Conservation (phyloP, 148 eudicot genomes). For the Agrostemma githago region DNA sequence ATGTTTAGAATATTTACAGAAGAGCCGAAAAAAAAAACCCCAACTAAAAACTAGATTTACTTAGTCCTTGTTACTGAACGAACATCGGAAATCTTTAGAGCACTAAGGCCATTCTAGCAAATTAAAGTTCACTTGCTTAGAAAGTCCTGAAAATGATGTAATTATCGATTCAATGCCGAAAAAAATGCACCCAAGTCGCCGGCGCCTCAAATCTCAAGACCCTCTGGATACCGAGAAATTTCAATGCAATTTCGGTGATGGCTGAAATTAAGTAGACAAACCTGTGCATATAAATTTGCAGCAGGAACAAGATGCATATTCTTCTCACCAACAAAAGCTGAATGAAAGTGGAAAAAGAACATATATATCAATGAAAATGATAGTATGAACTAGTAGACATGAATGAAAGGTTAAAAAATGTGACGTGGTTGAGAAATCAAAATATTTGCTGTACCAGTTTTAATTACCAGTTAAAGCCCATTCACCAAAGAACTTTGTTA, state of each 20-base stretch:
- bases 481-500: constrained; percentile 54
- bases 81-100: neutral
- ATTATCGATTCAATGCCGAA: neutral
- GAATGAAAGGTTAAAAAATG: neutral
- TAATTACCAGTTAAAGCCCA: constrained; percentile 69
- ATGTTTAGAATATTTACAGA: neutral
- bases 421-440: neutral
- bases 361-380: neutral
- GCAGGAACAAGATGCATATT: constrained; percentile 72
- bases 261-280: constrained; percentile 19
- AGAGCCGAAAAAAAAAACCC: neutral
- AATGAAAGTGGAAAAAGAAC: constrained; percentile 2
- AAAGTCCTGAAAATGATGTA: neutral
- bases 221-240: neutral
- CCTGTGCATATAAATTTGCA: constrained; percentile 86
- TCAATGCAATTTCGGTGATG: neutral
- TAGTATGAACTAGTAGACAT: neutral
- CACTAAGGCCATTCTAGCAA: neutral
- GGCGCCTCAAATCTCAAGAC: neutral
- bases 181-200: neutral
- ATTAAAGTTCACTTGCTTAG: neutral
- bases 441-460: constrained; percentile 23
- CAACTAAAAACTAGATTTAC: neutral
- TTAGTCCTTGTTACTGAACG: neutral
- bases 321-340: constrained; percentile 79